Evolutionary conservation across 441 rosid genomes (phyloP).

Genomic region (Raphanus hybrid): DNA sequence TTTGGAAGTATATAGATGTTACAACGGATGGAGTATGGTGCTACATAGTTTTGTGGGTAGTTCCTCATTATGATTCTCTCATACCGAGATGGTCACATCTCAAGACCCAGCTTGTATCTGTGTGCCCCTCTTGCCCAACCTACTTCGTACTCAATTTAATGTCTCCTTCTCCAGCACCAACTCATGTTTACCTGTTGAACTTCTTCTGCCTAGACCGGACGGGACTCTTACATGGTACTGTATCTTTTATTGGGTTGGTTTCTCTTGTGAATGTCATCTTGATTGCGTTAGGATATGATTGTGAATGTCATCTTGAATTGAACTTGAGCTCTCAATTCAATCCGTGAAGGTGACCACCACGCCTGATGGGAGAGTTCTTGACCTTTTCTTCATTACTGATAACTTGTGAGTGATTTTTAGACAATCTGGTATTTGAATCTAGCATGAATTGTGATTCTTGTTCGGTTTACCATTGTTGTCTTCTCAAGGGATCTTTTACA

Average conservation of each 20-base stretch:
- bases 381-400: conserved; percentile 87
- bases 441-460: not conserved
- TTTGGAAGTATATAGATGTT: conserved; percentile 53
- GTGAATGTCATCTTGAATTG: conserved; percentile 10
- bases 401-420: conserved; percentile 57
- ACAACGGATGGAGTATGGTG: conserved; percentile 94
- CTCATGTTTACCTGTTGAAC: conserved; percentile 71
- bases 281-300: not conserved
- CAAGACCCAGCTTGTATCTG: conserved; percentile 62
- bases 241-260: not conserved
- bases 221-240: conserved; percentile 74
- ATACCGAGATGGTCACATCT: conserved; percentile 69
- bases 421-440: not conserved
- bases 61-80: conserved; percentile 52
- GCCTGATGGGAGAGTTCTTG: conserved; percentile 80
- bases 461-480: not conserved
- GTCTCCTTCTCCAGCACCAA: conserved; percentile 44
- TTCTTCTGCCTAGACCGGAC: conserved; percentile 67
- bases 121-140: conserved; percentile 64
- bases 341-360: conserved; percentile 84
- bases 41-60: conserved; percentile 78
- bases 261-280: conserved; percentile 2
- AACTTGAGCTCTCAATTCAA: conserved; percentile 88
- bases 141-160: conserved; percentile 52
- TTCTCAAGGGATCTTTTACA: conserved; percentile 72